Conservation (phyloP, 331 rosid genomes). For the Malus hybrid region DNA sequence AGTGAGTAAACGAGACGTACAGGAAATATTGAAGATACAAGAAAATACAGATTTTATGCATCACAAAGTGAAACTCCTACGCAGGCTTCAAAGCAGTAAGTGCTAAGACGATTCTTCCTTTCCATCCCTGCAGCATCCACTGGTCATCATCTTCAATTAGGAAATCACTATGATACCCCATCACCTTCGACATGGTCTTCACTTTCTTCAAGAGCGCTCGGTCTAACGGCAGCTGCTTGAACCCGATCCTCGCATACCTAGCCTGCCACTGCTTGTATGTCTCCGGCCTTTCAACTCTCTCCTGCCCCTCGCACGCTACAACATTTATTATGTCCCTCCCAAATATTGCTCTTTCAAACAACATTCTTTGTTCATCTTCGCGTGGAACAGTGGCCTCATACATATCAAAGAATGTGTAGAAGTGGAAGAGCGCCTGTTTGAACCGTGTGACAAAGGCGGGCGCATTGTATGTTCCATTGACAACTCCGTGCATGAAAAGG, state of each 20-base stretch:
- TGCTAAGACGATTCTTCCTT: conserved; percentile 37
- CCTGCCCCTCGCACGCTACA: conserved; percentile 50
- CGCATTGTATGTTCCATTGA: conserved; percentile 17
- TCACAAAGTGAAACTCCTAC: conserved; percentile 13
- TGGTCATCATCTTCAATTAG: conserved; percentile 33
- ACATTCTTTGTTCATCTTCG: conserved; percentile 20
- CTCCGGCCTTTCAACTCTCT: conserved; percentile 55
- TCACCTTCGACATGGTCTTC: conserved; percentile 12
- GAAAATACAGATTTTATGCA: background rate
- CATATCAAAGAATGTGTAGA: conserved; percentile 35
- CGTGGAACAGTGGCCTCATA: conserved; percentile 22
- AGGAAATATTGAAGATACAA: background rate
- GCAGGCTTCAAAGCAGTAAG: background rate
- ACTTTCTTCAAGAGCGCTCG: conserved; percentile 12
- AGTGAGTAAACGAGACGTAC: too few relatives aligned
- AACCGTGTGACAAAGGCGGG: conserved; percentile 23
- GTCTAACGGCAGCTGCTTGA: conserved; percentile 40
- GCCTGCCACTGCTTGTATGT: conserved; percentile 49
- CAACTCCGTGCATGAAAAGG: conserved; percentile 25
- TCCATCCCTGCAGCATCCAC: conserved; percentile 67
- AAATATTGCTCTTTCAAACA: conserved; percentile 38
- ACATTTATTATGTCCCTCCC: conserved; percentile 39
- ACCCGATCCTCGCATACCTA: conserved; percentile 33
- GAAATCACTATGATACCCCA: conserved; percentile 32
- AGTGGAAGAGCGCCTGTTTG: conserved; percentile 38